These are phyloP conservation scores for Starmerella bombicola DNA, from an alignment of 805 yeast species.

Conservation along the genomic window DNA sequence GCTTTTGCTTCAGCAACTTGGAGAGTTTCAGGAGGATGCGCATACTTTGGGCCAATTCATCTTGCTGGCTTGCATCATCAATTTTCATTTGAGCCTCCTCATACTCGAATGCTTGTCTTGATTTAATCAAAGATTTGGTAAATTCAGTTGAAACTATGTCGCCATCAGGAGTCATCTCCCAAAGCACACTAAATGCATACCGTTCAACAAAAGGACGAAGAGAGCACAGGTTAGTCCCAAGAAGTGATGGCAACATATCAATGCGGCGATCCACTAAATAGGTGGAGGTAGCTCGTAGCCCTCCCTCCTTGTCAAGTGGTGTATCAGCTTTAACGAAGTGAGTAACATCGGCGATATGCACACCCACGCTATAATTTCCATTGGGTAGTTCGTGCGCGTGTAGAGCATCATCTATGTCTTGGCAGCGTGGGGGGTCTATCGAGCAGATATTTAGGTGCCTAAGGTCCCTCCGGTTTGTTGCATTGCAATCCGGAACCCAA, in stretches of 20 bases:
- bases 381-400: conserved; percentile 78
- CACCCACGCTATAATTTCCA: conserved; percentile 95
- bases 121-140: conserved; percentile 77
- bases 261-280: conserved; percentile 95
- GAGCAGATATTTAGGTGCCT: conserved; percentile 85
- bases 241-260: conserved; percentile 91
- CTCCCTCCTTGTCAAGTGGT: conserved; percentile 89
- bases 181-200: conserved; percentile 85
- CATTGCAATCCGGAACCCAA: conserved; percentile 52
- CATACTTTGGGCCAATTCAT: conserved; percentile 83
- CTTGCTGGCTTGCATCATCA: conserved; percentile 62
- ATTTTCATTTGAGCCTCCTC: conserved; percentile 86
- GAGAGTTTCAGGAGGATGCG: conserved; percentile 69
- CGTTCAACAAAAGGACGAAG: conserved; percentile 90
- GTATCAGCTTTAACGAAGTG: conserved; percentile 91
- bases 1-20: conserved; percentile 66
- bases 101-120: conserved; percentile 89
- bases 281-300: conserved; percentile 93
- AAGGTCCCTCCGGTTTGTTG: conserved; percentile 60
- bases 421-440: conserved; percentile 96
- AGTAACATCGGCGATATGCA: conserved; percentile 97
- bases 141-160: conserved; percentile 66
- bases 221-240: conserved; percentile 94
- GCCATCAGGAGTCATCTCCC: conserved; percentile 88
- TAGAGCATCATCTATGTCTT: conserved; percentile 95